Base-by-base conservation (phyloP, 1,139 yeast genomes). In the Hemisphaericaspora lyxosophila region DNA sequence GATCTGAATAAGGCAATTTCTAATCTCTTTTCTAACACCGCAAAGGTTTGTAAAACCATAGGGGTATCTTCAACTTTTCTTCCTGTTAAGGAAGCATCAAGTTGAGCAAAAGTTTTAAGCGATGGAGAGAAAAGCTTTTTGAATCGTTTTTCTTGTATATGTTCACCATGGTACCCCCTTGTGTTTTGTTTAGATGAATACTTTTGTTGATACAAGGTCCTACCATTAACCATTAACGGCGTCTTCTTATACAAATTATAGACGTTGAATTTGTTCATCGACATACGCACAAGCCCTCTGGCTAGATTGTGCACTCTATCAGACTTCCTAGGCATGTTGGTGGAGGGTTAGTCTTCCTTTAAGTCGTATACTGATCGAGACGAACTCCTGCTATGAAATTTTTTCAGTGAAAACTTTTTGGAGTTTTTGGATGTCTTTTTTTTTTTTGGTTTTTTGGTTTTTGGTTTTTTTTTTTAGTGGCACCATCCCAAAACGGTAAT, bases 121-220 rank as follows among this genome's bases (percentile, higher is more conserved):
- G 83, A 80, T 25, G 90, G 85, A 42, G 79, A 70, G 63, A 89
- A 89, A 36, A 78, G 62, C 2, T 47, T 43, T 56, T 84, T 80
- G 80, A 90, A 87, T 56, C 92, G 80, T 19, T 80, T 70, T 60
- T 92, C 98, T 1, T 94, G 85, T 41, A 92, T 64, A 58, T 85
- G 90, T 55, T 92, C 97, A 50, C 98, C 98, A 59, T 92, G 98
- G 60, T 92, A 92, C 1, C 94, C 85, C 65, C 98, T 78, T 4
- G 97, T 83, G 58, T 89, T 97, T 55, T 83, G 84, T 61, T 94
- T 92, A 38, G 97, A 84, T 7, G 74, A 67, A 90, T 96, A 92
- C 65, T 89, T 88, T 62, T 90, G 96, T 64, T 89, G 96, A 65
- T 75, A 92, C 42, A 87, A 65, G 12, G 89, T 77, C 54, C 76